Conservation (phyloP, 768 basidiomycete species). For the Russula griseocarnosa region DNA sequence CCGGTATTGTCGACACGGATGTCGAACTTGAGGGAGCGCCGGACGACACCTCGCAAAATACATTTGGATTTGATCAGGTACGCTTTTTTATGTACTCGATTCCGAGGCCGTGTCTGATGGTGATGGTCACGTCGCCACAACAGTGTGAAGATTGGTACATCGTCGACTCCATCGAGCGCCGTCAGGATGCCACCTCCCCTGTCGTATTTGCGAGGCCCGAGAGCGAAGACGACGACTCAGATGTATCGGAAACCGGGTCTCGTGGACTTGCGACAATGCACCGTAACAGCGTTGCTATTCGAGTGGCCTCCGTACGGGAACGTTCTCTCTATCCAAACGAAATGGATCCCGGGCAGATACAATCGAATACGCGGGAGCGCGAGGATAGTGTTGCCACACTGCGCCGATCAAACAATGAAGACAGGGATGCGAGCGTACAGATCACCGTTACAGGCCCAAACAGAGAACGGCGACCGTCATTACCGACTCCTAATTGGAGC, state of each 20-base stretch:
- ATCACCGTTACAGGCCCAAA: background rate
- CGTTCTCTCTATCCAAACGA: constrained; percentile 6
- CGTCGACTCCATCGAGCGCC: constrained; percentile 20
- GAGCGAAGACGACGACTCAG: constrained; percentile 21
- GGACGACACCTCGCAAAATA: constrained; percentile 14
- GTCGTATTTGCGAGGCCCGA: constrained; percentile 18
- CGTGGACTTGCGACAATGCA: constrained; percentile 18
- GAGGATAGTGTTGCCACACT: constrained; percentile 19
- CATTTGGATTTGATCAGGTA: constrained; percentile 16
- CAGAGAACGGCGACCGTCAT: constrained; percentile 16
- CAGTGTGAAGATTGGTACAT: constrained; percentile 22
- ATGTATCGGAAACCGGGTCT: constrained; percentile 19
- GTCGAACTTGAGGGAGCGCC: constrained; percentile 23
- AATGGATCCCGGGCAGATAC: background rate
- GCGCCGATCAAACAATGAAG: constrained; percentile 10
- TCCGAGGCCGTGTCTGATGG: constrained; percentile 8
- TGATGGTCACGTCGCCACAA: background rate
- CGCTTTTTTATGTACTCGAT: constrained; percentile 4
- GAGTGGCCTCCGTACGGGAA: constrained; percentile 12
- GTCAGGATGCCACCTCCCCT: constrained; percentile 21
- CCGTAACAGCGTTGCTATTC: constrained; percentile 23
- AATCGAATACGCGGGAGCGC: constrained; percentile 10
- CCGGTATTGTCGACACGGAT: constrained; percentile 26
- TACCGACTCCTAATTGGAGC: constrained; percentile 20
- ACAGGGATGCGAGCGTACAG: background rate